Evolutionary conservation across 352 stramenopile species (phyloP).

Genomic region (Phytophthora tentaculata): DNA sequence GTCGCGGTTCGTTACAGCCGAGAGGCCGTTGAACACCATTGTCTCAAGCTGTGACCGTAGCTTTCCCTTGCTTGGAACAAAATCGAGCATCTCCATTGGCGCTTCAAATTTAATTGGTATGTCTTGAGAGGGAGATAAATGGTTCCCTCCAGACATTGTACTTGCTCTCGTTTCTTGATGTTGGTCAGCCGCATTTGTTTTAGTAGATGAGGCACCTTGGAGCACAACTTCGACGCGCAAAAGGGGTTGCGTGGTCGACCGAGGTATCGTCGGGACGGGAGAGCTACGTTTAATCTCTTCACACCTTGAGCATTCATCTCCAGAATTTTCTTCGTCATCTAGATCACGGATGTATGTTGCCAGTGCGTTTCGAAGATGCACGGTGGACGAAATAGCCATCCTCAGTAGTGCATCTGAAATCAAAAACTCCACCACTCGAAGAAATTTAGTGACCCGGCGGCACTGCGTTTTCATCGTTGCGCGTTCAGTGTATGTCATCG

Average conservation of each 20-base stretch:
- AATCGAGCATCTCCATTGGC: constrained; percentile 48
- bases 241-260: constrained; percentile 35
- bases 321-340: constrained; percentile 6
- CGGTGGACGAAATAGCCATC: constrained; percentile 69
- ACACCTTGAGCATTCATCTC: neutral
- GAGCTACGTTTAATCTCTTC: constrained; percentile 5
- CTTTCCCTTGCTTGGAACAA: constrained; percentile 53
- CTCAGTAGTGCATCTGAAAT: constrained; percentile 80
- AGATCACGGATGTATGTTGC: constrained; percentile 38
- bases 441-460: constrained; percentile 90
- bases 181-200: neutral
- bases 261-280: neutral
- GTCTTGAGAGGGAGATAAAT: constrained; percentile 1
- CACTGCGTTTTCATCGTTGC: constrained; percentile 92
- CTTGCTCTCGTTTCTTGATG: constrained; percentile 7
- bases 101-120: neutral
- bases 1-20: constrained; percentile 67
- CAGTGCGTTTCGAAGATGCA: constrained; percentile 53
- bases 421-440: constrained; percentile 92
- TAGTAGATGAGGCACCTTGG: neutral
- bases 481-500: constrained; percentile 96
- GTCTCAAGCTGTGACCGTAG: constrained; percentile 76
- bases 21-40: constrained; percentile 71
- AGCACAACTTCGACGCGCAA: constrained; percentile 80
- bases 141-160: neutral